These are phyloP conservation scores for Exserohilum rostratum DNA, from an alignment of 2,329 filamentous ascomycete genomes.

Conservation along the genomic window DNA sequence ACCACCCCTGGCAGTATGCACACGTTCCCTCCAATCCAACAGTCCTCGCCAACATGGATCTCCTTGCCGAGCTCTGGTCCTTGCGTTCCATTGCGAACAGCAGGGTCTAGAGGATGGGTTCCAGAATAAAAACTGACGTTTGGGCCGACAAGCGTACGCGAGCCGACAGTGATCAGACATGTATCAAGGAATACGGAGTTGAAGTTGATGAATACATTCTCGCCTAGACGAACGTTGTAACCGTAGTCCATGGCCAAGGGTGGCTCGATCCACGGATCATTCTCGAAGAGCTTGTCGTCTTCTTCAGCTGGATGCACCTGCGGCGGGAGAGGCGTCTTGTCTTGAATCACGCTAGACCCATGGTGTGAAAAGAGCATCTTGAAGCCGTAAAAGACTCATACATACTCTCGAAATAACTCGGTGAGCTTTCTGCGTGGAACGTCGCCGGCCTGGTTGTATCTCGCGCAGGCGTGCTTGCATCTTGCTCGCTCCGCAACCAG, in stretches of 20 bases:
- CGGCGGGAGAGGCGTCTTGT: conserved; percentile 68
- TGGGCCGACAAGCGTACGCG: conserved; percentile 78
- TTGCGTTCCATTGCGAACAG: conserved; percentile 72
- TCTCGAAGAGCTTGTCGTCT: conserved; percentile 68
- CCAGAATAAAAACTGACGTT: conserved; percentile 78
- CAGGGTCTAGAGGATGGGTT: conserved; percentile 78
- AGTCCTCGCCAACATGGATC: conserved; percentile 77
- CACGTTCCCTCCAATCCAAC: conserved; percentile 57
- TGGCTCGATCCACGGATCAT: conserved; percentile 71
- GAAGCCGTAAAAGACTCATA: conserved; percentile 18
- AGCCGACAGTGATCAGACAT: conserved; percentile 74
- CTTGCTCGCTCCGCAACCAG: conserved; percentile 68
- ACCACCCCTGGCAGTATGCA: conserved; percentile 75
- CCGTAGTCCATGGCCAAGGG: conserved; percentile 80
- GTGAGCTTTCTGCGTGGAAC: conserved; percentile 66
- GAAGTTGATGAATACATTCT: conserved; percentile 76
- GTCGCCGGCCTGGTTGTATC: conserved; percentile 68
- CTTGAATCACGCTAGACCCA: conserved; percentile 63
- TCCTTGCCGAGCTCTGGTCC: conserved; percentile 78
- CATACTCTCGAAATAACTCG: conserved; percentile 75
- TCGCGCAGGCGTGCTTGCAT: conserved; percentile 65
- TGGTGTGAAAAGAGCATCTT: conserved; percentile 15
- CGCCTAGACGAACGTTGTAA: conserved; percentile 72
- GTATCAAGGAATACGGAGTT: conserved; percentile 80
- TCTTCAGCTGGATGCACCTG: conserved; percentile 62